phyloP scores from a whole-genome alignment of 345 rosid genomes.

The Stellera chamaejasme region DNA sequence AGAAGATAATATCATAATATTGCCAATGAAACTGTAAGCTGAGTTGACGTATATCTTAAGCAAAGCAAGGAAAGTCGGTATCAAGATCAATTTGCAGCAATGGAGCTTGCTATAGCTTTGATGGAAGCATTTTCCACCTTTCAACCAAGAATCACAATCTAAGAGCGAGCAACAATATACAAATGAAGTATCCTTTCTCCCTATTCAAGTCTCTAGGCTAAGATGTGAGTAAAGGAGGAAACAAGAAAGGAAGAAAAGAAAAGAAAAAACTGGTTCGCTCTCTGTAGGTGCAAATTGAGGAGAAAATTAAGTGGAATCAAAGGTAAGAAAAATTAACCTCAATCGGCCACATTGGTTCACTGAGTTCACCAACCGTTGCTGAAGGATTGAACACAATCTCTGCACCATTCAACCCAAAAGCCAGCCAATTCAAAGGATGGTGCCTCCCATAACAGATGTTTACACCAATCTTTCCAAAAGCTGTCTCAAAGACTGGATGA shows the following conservation, averaged over 20 bases:
- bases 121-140: conserved; percentile 1
- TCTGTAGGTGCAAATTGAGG: neutral
- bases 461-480: conserved; percentile 74
- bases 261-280: too few relatives aligned
- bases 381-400: conserved; percentile 99
- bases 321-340: conserved; percentile 42
- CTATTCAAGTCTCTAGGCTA: too few relatives aligned
- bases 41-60: too few relatives aligned
- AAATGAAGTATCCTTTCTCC: too few relatives aligned
- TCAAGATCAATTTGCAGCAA: too few relatives aligned
- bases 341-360: conserved; percentile 99
- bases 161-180: too few relatives aligned
- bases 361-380: conserved; percentile 94
- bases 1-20: too few relatives aligned
- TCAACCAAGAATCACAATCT: neutral
- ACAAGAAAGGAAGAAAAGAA: too few relatives aligned
- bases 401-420: conserved; percentile 94
- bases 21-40: too few relatives aligned
- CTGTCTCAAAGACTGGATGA: conserved; percentile 94
- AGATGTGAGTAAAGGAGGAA: too few relatives aligned
- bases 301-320: neutral
- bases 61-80: too few relatives aligned
- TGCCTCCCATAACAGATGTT: conserved; percentile 97
- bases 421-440: conserved; percentile 93
- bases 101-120: neutral